phyloP scores from a whole-genome alignment of 139 green algal species.

The Micractinium sp. region DNA sequence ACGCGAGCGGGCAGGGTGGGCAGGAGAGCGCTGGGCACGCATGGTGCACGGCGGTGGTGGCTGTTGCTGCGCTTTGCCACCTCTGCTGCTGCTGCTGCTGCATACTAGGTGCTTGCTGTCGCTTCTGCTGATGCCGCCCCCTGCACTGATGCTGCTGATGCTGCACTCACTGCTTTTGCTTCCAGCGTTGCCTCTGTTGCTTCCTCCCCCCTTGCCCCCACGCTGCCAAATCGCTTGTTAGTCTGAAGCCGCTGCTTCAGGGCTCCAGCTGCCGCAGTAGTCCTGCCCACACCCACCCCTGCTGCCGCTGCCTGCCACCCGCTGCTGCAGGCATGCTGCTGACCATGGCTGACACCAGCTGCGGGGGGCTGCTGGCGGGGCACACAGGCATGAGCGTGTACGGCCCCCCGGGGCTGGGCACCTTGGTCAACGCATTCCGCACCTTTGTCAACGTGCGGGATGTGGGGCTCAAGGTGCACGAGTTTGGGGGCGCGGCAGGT shows the following conservation, averaged over 20 bases:
- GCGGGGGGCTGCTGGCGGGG: constrained; percentile 39
- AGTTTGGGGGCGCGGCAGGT: constrained; percentile 36
- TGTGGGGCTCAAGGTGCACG: constrained; percentile 36
- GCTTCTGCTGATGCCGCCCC: not conserved
- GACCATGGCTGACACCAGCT: constrained; percentile 54
- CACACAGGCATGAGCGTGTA: constrained; percentile 39
- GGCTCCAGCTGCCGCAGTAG: no score
- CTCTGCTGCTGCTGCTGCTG: not conserved
- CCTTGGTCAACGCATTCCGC: constrained; percentile 53
- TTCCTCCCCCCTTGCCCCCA: no score
- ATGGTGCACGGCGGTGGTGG: not conserved
- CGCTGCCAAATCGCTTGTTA: no score
- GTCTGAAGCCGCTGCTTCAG: no score
- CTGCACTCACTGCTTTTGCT: no score
- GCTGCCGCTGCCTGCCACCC: not conserved
- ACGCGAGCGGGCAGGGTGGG: not conserved
- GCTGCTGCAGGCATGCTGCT: constrained; percentile 68
- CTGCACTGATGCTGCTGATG: not conserved
- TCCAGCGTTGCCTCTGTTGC: no score
- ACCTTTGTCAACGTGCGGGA: constrained; percentile 56
- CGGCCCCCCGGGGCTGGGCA: constrained; percentile 41
- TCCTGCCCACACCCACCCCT: not conserved
- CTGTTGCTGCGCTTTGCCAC: not conserved
- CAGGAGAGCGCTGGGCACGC: not conserved
- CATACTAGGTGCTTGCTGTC: not conserved